phyloP scores from a whole-genome alignment of 257 asterid species.

The Cinchona pubescens region DNA sequence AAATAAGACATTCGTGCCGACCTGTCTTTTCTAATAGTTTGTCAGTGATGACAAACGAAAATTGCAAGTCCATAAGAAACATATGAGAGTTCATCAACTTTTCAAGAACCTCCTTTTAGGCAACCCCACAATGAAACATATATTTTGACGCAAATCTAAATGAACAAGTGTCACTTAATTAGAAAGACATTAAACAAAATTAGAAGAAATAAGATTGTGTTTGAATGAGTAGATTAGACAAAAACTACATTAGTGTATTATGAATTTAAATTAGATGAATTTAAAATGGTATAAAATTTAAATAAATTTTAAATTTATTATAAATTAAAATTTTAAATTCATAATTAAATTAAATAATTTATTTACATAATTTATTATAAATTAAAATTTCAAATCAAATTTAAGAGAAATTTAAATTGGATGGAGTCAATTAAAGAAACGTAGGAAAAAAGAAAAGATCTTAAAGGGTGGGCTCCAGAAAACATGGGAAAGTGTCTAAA shows the following conservation, averaged over 20 bases:
- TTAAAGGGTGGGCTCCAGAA: neutral
- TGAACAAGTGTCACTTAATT: neutral
- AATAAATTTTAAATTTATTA: too few species aligned
- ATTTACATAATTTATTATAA: too few species aligned
- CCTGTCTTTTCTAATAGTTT: neutral
- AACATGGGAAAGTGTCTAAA: neutral
- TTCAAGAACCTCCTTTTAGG: slow-evolving; percentile 12
- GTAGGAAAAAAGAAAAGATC: neutral
- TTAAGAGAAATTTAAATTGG: neutral
- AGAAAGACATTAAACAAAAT: too few species aligned
- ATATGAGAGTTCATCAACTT: neutral
- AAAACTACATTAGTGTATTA: too few species aligned
- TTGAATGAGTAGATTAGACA: too few species aligned
- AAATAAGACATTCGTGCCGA: slow-evolving; percentile 1
- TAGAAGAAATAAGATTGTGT: neutral
- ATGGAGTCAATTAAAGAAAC: neutral
- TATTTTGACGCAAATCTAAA: too few species aligned
- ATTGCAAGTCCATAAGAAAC: neutral
- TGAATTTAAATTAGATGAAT: too few species aligned
- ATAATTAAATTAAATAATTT: too few species aligned
- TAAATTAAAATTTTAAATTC: too few species aligned
- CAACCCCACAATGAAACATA: neutral
- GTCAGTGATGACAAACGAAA: neutral
- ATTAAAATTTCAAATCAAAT: too few species aligned
- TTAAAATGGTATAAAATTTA: too few species aligned